Evolutionary conservation across 805 yeast species (phyloP).

Genomic region (Metschnikowia cubensis): DNA sequence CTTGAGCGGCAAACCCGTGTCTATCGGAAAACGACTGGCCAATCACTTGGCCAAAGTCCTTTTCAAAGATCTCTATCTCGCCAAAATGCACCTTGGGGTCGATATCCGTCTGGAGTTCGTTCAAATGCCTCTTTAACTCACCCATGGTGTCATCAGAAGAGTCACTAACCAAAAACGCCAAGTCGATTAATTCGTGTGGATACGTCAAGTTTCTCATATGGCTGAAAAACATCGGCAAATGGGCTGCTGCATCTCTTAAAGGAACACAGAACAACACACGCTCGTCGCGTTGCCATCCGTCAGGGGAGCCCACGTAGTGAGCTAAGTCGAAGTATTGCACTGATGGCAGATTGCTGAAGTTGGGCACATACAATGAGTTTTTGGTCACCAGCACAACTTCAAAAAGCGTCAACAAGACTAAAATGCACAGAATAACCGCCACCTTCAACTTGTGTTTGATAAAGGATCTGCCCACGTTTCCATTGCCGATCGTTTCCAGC

Average conservation of each 20-base stretch:
- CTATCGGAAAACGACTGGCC: slow-evolving; percentile 93
- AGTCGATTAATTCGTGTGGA: slow-evolving; percentile 81
- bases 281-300: slow-evolving; percentile 79
- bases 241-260: slow-evolving; percentile 85
- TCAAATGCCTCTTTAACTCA: slow-evolving; percentile 52
- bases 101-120: slow-evolving; percentile 60
- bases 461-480: slow-evolving; percentile 7
- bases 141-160: slow-evolving; percentile 85
- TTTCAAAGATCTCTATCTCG: slow-evolving; percentile 80
- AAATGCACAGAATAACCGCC: slow-evolving; percentile 5
- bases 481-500: slow-evolving; percentile 1
- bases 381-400: slow-evolving; percentile 16
- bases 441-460: slow-evolving; percentile 14
- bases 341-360: slow-evolving; percentile 24
- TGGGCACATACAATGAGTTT: slow-evolving; percentile 28
- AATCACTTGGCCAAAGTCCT: slow-evolving; percentile 88
- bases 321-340: slow-evolving; percentile 73
- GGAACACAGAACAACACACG: slow-evolving; percentile 85
- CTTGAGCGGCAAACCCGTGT: slow-evolving; percentile 95
- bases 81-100: slow-evolving; percentile 69
- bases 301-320: slow-evolving; percentile 57
- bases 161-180: slow-evolving; percentile 84
- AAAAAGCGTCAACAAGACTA: slow-evolving; percentile 10
- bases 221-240: slow-evolving; percentile 82
- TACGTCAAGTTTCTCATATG: slow-evolving; percentile 78